Conservation (phyloP, 495 filamentous ascomycete species). For the Neurospora discreta region DNA sequence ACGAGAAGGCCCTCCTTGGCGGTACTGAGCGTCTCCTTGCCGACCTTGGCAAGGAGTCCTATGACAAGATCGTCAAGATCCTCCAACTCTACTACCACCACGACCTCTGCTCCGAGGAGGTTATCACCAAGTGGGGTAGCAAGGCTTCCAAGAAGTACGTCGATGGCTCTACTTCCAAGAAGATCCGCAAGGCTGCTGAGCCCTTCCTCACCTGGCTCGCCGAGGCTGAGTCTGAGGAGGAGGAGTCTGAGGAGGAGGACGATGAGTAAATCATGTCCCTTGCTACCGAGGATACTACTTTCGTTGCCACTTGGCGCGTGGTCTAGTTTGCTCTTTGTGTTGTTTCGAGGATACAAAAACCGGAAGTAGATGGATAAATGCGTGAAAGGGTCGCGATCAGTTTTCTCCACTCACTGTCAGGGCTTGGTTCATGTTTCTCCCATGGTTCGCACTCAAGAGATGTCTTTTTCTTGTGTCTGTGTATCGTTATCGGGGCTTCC, state of each 20-base stretch:
- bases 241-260: conserved; percentile 48
- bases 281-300: not conserved
- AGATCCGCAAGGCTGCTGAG: conserved; percentile 89
- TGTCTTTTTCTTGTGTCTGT: not conserved
- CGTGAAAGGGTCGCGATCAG: not conserved
- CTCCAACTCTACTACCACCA: conserved; percentile 78
- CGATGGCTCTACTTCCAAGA: conserved; percentile 78
- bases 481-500: not conserved
- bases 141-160: conserved; percentile 98
- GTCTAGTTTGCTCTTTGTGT: not conserved
- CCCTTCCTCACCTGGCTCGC: conserved; percentile 90
- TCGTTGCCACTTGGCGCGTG: not conserved
- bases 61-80: conserved; percentile 70
- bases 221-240: conserved; percentile 74
- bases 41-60: conserved; percentile 55
- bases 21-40: conserved; percentile 85
- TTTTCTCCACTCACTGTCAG: not conserved
- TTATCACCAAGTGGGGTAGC: conserved; percentile 79
- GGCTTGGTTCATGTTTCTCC: not conserved
- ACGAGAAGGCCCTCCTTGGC: conserved; percentile 95
- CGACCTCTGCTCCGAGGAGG: conserved; percentile 77
- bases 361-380: not conserved
- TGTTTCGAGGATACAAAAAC: not conserved
- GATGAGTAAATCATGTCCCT: conserved; percentile 5
- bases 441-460: not conserved